Evolutionary conservation across 2,329 filamentous ascomycete species (phyloP), one percentile per base, ranked within the genome.

Genomic region (Pseudogymnoascus sp.): DNA sequence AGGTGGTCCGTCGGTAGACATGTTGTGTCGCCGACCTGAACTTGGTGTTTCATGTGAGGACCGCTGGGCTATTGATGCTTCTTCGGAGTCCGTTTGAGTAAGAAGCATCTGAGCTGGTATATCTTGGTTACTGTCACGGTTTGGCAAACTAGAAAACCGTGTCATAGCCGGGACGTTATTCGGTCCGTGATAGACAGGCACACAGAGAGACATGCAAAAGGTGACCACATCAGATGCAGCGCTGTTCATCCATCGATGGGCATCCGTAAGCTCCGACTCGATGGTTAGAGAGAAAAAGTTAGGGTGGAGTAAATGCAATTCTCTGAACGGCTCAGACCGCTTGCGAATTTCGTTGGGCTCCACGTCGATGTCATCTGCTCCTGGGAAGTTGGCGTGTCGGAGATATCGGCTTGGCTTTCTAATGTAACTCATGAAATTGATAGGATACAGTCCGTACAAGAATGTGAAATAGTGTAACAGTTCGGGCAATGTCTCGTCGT

Each of bases 351-450:
- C 86, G 3, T 86, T 86, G 33, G 90, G 88, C 67, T 93, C 87
- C 2, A 93, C 81, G 68, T 92, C 88, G 43, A 93, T 82, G 60
- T 90, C 87, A 65, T 92, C 87, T 1, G 86, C 82, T 57, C 86
- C 84, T 4, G 83, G 79, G 33, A 86, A 87, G 65, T 90, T 84
- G 39, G 87, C 84, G 68, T 88, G 86, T 54, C 90, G 86, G 8
- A 94, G 77, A 69, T 89, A 93, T 65, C 87, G 84, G 66, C 91
- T 85, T 2, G 90, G 89, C 69, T 93, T 93, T 61, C 89, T 83
- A 64, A 94, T 88, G 70, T 93, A 94, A 72, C 87, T 88, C 83
- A 91, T 88, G 67, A 94, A 91, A 71, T 93, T 93, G 69, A 93
- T 83, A 1, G 90, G 90, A 65, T 93, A 94, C 4, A 94, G 76